Percentiles rank a stretch among this genome's conserved stretches.
These are phyloP conservation scores for Aspergillus sclerotioniger DNA, from an alignment of 495 filamentous ascomycete species.

Conservation along the genomic window DNA sequence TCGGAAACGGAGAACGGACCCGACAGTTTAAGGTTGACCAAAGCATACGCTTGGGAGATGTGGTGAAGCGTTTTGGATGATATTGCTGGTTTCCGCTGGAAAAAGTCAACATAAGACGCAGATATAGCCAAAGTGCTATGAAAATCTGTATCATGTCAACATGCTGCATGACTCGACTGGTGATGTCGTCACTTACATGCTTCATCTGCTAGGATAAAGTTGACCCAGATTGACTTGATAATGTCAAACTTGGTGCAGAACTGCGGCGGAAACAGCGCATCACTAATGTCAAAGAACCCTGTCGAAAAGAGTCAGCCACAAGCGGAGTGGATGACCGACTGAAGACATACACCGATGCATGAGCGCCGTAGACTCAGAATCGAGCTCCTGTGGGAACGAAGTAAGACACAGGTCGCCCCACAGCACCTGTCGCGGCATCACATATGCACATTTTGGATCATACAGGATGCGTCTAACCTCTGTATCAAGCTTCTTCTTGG, in stretches of 20 bases:
- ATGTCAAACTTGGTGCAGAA: slow-evolving; percentile 13
- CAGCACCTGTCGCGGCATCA: slow-evolving; percentile 11
- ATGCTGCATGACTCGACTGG: background rate
- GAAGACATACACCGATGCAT: slow-evolving; percentile 15
- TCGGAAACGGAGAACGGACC: slow-evolving; percentile 16
- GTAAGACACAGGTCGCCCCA: slow-evolving; percentile 14
- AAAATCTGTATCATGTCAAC: slow-evolving; percentile 19
- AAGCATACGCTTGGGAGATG: slow-evolving; percentile 8
- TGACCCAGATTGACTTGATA: slow-evolving; percentile 19
- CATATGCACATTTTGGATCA: slow-evolving; percentile 1
- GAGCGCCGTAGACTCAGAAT: slow-evolving; percentile 11
- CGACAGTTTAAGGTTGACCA: slow-evolving; percentile 23
- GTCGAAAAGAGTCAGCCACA: background rate
- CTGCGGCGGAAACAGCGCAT: slow-evolving; percentile 13
- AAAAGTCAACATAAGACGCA: slow-evolving; percentile 12
- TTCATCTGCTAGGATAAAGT: slow-evolving; percentile 25
- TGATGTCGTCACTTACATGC: slow-evolving; percentile 21
- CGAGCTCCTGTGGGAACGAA: slow-evolving; percentile 13
- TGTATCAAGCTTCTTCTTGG: slow-evolving; percentile 3
- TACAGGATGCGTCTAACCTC: background rate
- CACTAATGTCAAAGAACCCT: slow-evolving; percentile 13
- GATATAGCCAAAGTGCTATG: slow-evolving; percentile 24
- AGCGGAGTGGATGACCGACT: background rate
- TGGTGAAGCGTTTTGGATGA: slow-evolving; percentile 13
- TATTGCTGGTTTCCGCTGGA: slow-evolving; percentile 12